phyloP scores from a whole-genome alignment of 2,329 filamentous ascomycete species.

The Paecilomyces sp. region DNA sequence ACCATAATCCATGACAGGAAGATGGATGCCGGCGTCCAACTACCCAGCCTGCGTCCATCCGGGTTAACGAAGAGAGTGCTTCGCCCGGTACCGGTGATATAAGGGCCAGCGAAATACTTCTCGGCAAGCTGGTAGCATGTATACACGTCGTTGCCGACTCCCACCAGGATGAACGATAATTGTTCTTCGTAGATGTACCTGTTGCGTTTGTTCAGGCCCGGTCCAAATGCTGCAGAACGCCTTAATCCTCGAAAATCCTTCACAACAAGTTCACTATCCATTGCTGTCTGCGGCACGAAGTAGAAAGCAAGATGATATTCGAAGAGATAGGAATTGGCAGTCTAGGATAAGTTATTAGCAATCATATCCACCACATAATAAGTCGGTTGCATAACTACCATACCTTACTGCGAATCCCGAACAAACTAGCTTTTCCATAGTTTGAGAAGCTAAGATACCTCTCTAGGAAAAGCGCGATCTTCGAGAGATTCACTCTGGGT shows the following conservation, averaged over 20 bases:
- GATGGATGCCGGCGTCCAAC: conserved; percentile 3
- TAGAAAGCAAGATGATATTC: conserved; percentile 7
- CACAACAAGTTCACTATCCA: background rate
- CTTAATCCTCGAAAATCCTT: conserved; percentile 3
- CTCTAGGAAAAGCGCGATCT: background rate
- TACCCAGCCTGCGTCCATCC: background rate
- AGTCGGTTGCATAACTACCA: background rate
- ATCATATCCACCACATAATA: background rate
- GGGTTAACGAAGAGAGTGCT: background rate
- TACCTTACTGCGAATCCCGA: conserved; percentile 3
- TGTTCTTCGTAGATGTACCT: conserved; percentile 6
- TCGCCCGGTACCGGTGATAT: background rate
- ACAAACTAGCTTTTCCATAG: conserved; percentile 4
- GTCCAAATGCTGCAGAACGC: conserved; percentile 3
- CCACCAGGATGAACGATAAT: conserved; percentile 3
- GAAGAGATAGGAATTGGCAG: conserved; percentile 3
- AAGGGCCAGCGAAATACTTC: conserved; percentile 3
- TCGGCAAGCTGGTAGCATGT: conserved; percentile 5
- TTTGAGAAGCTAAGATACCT: conserved; percentile 2
- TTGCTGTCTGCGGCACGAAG: conserved; percentile 2
- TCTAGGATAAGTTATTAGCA: background rate
- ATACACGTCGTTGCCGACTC: conserved; percentile 2
- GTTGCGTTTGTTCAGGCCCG: background rate
- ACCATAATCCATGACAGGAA: conserved; percentile 5
- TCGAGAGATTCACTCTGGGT: background rate